phyloP scores from a whole-genome alignment of 768 basidiomycete species.

The Termitomyces sp. region DNA sequence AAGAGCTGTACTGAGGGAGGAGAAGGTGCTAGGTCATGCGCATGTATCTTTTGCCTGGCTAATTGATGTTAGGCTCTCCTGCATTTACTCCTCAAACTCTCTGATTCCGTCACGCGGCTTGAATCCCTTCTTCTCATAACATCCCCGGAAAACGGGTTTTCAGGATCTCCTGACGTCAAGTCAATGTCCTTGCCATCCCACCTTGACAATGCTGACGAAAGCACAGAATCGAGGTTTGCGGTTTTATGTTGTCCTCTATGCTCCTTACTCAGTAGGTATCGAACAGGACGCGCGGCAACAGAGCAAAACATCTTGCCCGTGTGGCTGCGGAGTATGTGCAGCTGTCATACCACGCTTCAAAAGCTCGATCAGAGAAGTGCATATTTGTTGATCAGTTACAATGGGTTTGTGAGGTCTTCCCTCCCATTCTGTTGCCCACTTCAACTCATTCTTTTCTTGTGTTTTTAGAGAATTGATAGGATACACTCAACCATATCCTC shows the following conservation, averaged over 20 bases:
- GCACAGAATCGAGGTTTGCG: constrained; percentile 19
- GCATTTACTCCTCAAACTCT: constrained; percentile 85
- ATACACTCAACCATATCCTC: constrained; percentile 82
- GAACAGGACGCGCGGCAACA: constrained; percentile 51
- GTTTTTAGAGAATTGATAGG: constrained; percentile 63
- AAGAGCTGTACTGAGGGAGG: constrained; percentile 73
- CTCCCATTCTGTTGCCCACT: neutral
- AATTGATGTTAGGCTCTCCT: constrained; percentile 58
- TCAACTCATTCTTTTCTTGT: constrained; percentile 5
- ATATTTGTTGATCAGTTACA: constrained; percentile 78
- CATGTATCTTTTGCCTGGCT: neutral
- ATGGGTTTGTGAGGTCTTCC: constrained; percentile 56
- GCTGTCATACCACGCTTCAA: constrained; percentile 82
- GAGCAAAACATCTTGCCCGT: constrained; percentile 76
- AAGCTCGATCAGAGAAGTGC: constrained; percentile 74
- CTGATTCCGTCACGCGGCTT: constrained; percentile 84
- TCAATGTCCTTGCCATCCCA: constrained; percentile 29
- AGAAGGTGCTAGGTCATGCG: constrained; percentile 52
- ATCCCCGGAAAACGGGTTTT: constrained; percentile 40
- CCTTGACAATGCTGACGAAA: constrained; percentile 39
- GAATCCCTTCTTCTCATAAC: constrained; percentile 80
- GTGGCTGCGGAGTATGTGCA: constrained; percentile 92
- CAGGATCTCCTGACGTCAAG: constrained; percentile 27
- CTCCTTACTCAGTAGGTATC: neutral
- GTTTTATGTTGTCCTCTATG: neutral